Evolutionary conservation across 352 stramenopile genomes (phyloP), one percentile per base, ranked within the genome.

Genomic region (Globisporangium parvum): DNA sequence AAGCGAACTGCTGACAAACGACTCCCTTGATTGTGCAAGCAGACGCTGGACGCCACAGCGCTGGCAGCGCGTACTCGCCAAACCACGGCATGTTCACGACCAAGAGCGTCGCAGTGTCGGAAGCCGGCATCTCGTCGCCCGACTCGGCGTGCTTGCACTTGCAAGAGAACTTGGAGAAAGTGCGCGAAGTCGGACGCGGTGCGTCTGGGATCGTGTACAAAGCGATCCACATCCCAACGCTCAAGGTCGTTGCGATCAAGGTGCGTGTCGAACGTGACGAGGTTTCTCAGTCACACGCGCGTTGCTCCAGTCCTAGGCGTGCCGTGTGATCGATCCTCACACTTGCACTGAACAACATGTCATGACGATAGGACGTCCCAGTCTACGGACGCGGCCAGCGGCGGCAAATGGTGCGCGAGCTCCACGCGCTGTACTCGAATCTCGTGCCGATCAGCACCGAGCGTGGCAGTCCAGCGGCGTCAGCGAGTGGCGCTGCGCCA

Each of bases 231-330:
- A 86, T 96, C 18, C 88, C 89, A 11, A 93, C 81, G 4, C 60
- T 96, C 15, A 96, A 93, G 73, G 75, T 97, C 1, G 87, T 97
- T 4, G 88, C 88, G 17, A 75, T 96, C 35, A 96, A 97, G 80
- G 81, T 91, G 31, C 28, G 63, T 55, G 3, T 8, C 11, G 14
- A 3, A 26, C n/a, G 1, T 15, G 15, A 9, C 23, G 11, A 33
- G 11, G 9, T 21, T 6, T 31, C 26, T 31, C 26, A 31, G 26
- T 31, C 26, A 31, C 26, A 6, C 6, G 26, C 26, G 26, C 26
- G 6, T 31, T 31, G 26, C 26, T 31, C 26, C 6, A 6, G 26
- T 31, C 26, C 26, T 31, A 6, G 26, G 6, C 6, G 26, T 31
- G 26, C 6, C 26, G 3, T 31, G 39, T 21, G 15, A 18, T 4